phyloP scores from a whole-genome alignment of 768 basidiomycete species.

The Pulveroboletus ravenelii region DNA sequence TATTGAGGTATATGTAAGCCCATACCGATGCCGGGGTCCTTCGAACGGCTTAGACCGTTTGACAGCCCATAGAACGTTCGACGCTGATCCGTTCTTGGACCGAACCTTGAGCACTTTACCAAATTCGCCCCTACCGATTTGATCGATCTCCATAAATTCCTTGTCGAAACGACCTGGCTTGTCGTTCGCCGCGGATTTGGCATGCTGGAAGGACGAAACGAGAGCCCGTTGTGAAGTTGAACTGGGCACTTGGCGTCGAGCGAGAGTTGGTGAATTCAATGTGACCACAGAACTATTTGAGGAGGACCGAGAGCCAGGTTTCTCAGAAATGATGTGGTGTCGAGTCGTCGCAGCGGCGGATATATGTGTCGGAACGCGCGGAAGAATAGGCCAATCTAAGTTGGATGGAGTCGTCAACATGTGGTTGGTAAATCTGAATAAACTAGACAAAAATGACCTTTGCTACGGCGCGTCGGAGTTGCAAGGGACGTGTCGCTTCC shows the following conservation, averaged over 20 bases:
- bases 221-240: conserved; percentile 21
- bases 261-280: conserved; percentile 43
- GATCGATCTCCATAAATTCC: conserved; percentile 74
- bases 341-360: conserved; percentile 43
- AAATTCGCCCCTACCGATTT: conserved; percentile 89
- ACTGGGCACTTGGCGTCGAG: conserved; percentile 30
- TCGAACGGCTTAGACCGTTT: conserved; percentile 94
- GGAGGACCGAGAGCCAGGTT: conserved; percentile 54
- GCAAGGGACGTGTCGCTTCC: conserved; percentile 60
- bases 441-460: conserved; percentile 47
- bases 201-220: conserved; percentile 19
- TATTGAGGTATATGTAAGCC: conserved; percentile 23
- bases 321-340: conserved; percentile 36
- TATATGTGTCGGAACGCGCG: conserved; percentile 43
- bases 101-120: conserved; percentile 86
- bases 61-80: conserved; percentile 67
- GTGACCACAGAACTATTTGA: conserved; percentile 48
- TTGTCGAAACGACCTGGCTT: conserved; percentile 68
- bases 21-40: conserved; percentile 82
- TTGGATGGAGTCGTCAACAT: background rate
- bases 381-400: conserved; percentile 54
- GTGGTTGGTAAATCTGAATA: background rate
- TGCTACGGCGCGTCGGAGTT: conserved; percentile 58
- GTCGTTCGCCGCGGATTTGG: conserved; percentile 40
- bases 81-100: conserved; percentile 49